These are phyloP conservation scores for Trifolium subterraneum DNA, from an alignment of 306 rosid species.

Conservation along the genomic window DNA sequence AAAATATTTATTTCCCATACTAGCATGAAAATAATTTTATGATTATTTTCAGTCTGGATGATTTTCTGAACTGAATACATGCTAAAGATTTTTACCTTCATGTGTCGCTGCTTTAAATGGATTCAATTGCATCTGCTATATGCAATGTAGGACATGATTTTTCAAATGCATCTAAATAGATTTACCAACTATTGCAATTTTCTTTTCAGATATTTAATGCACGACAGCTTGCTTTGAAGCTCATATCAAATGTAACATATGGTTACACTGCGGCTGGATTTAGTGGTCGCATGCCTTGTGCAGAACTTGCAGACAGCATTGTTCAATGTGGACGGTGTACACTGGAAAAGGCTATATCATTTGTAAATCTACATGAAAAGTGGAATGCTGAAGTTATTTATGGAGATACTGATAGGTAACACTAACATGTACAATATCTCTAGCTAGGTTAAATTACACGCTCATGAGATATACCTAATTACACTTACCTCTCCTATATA, in stretches of 20 bases:
- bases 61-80: conserved; percentile 30
- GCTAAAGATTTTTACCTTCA: conserved; percentile 10
- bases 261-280: conserved; percentile 99
- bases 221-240: conserved; percentile 93
- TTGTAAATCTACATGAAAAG: conserved; percentile 78
- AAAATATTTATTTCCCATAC: conserved; percentile 21
- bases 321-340: conserved; percentile 96
- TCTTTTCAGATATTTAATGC: conserved; percentile 81
- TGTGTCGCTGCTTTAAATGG: neutral
- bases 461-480: neutral
- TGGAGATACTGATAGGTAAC: conserved; percentile 97
- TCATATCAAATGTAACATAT: conserved; percentile 91
- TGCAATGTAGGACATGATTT: conserved; percentile 31
- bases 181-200: conserved; percentile 38
- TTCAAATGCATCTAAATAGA: conserved; percentile 32
- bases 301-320: conserved; percentile 95
- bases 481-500: neutral
- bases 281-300: conserved; percentile 99
- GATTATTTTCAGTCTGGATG: conserved; percentile 20
- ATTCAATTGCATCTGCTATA: conserved; percentile 35
- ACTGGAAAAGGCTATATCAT: conserved; percentile 82
- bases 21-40: conserved; percentile 5
- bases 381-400: conserved; percentile 94
- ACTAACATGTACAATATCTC: conserved; percentile 13
- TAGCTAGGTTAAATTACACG: conserved; percentile 24